These are phyloP conservation scores for Amphicarpaea edgeworthii DNA, from an alignment of 306 rosid genomes.

Conservation along the genomic window DNA sequence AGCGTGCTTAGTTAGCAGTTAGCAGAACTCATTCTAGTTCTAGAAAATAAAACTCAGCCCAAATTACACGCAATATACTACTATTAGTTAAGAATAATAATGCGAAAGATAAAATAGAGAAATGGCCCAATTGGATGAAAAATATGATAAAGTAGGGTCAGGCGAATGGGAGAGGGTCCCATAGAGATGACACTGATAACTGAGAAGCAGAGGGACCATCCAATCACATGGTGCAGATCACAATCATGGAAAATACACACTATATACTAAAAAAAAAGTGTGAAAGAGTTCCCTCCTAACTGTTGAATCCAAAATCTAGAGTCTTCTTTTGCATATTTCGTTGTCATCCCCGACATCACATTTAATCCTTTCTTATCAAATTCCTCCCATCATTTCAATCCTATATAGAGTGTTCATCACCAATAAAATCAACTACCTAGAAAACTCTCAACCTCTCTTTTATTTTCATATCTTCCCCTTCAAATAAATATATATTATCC, in stretches of 20 bases:
- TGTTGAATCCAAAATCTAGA: constrained; percentile 39
- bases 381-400: constrained; percentile 25
- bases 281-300: neutral
- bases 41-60: too few relatives aligned
- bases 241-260: neutral
- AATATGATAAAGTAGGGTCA: neutral
- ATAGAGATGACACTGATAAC: neutral
- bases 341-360: constrained; percentile 34
- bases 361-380: constrained; percentile 37
- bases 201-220: constrained; percentile 39
- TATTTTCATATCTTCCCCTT: neutral
- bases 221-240: constrained; percentile 39
- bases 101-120: neutral
- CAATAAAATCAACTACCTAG: constrained; percentile 38
- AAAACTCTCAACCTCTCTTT: constrained; percentile 17
- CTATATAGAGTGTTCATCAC: constrained; percentile 26
- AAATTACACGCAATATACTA: too few relatives aligned
- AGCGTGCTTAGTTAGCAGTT: too few relatives aligned
- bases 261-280: too few relatives aligned
- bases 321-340: neutral
- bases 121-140: neutral
- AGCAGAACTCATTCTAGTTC: too few relatives aligned
- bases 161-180: constrained; percentile 8
- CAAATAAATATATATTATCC: too few relatives aligned
- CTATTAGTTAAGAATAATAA: too few relatives aligned